Conservation (phyloP, 768 basidiomycete genomes). For the Boletus coccyginus region DNA sequence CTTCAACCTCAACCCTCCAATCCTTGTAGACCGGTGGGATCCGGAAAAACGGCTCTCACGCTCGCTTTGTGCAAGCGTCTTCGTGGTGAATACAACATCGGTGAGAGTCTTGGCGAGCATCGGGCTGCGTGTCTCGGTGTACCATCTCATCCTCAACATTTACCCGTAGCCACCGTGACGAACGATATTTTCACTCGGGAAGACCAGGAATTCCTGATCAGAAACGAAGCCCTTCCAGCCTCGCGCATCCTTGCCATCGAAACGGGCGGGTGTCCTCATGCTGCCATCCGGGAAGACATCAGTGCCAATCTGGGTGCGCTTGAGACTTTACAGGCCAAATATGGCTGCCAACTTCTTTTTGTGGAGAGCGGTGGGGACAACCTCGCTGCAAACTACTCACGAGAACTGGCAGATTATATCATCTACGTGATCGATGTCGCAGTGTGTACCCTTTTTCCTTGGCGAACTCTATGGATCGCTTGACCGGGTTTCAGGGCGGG, state of each 20-base stretch:
- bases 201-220: constrained; percentile 96
- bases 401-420: constrained; percentile 97
- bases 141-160: constrained; percentile 8
- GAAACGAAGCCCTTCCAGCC: constrained; percentile 81
- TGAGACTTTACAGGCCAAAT: constrained; percentile 91
- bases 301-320: constrained; percentile 95
- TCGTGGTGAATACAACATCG: constrained; percentile 86
- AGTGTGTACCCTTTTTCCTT: constrained; percentile 38
- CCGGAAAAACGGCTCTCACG: constrained; percentile 94
- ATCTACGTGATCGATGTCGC: constrained; percentile 91
- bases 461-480: background rate
- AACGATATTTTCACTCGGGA: constrained; percentile 99
- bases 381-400: constrained; percentile 93
- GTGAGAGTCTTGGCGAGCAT: constrained; percentile 39
- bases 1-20: background rate
- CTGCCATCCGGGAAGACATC: constrained; percentile 97
- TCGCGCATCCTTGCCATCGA: constrained; percentile 93
- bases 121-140: background rate
- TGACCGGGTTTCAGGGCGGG: constrained; percentile 64
- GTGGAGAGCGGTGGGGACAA: constrained; percentile 98
- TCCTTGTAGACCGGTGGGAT: constrained; percentile 81
- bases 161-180: constrained; percentile 79
- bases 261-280: constrained; percentile 97
- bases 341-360: constrained; percentile 83
- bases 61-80: constrained; percentile 84